Evolutionary conservation across 2,329 filamentous ascomycete genomes (phyloP), one percentile per base, ranked within the genome.

Genomic region (Cytospora leucostoma): DNA sequence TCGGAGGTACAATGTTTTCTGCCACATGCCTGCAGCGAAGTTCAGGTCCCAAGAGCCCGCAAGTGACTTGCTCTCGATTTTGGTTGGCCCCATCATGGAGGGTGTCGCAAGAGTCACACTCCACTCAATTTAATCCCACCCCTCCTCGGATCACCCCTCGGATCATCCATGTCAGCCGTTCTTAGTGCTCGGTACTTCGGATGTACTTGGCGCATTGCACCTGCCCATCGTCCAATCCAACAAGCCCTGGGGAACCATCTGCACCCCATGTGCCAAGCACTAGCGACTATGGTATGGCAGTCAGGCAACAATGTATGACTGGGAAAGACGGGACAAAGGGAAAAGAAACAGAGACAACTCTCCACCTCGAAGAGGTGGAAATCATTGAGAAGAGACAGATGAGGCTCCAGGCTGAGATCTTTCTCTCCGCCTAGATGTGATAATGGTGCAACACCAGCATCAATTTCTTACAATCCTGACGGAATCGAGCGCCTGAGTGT

Each of bases 31-130:
- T 56, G 62, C 62, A 61, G 57, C 37, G 61, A 61, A 57, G 57
- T 53, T 61, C 62, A 40, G 47, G 27, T 27, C 37, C 34, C 37
- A 53, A 27, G 51, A 37, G 21, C 8, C 47, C 44, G 54, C 21
- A 27, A 59, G 54, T 47, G 50, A 51, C 61, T 63, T 49, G 2
- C 51, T 60, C 33, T 51, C 35, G 58, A 49, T 55, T 33, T 35
- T 61, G 58, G 58, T 37, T 51, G 57, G 57, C 33, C 32, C n/a
- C 37, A 19, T 55, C 34, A n/a, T 57, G 63, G 54, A 59, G 59
- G 59, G 55, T 65, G 50, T 53, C 59, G 63, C 63, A 62, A 64
- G 63, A 65, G 59, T 65, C 63, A 65, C 59, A 65, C 55, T 62
- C 21, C 27, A 27, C 4, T 21, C 21, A 13, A 34, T 15, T 35